Base-by-base conservation (phyloP, 306 rosid species). In the Vigna radiata region DNA sequence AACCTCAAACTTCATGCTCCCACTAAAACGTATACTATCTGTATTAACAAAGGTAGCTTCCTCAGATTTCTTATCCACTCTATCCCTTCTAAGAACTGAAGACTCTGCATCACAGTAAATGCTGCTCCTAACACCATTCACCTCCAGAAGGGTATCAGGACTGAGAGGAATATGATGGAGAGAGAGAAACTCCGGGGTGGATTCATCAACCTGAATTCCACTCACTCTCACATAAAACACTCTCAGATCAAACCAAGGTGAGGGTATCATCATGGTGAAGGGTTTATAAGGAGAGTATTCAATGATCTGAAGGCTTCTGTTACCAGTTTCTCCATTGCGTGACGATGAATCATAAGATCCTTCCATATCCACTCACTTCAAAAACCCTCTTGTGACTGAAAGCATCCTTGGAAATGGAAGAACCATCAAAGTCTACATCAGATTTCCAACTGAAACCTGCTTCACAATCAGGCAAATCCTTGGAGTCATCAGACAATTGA, bases 21-120 rank as follows among this genome's bases (percentile, higher is more conserved):
- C 98, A 0, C 75, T 91, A 65, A 92, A 85, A 76, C 96, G 83
- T 82, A 93, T 87, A 56, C 86, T 83, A 81, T 96, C 98, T 7
- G 99, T 93, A 73, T 85, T 88, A 79, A 96, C 98, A 84, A 91
- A 96, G 55, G 91, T 93, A 53, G 89, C 90, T 83, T 93, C 96
- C 73, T 93, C 96, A 2, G 94, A 93, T 79, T 87, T 88, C 88
- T 84, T 93, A 82, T 96, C 97, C 19, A 85, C 89, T n/a, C 98
- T 82, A 65, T 93, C 97, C 81, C 96, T 89, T 75, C 94, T 86
- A 33, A 96, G 99, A 85, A 88, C 84, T 29, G 96, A 91, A 77
- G 90, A 84, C 73, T 86, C 89, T 7, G 88, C 96, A 77, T 88
- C 90, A 27, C 82, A 86, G 84, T 86, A 81, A 76, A 82, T 81